These are phyloP conservation scores for Fusarium sp. DNA, from an alignment of 2,329 filamentous ascomycete genomes.

Conservation along the genomic window DNA sequence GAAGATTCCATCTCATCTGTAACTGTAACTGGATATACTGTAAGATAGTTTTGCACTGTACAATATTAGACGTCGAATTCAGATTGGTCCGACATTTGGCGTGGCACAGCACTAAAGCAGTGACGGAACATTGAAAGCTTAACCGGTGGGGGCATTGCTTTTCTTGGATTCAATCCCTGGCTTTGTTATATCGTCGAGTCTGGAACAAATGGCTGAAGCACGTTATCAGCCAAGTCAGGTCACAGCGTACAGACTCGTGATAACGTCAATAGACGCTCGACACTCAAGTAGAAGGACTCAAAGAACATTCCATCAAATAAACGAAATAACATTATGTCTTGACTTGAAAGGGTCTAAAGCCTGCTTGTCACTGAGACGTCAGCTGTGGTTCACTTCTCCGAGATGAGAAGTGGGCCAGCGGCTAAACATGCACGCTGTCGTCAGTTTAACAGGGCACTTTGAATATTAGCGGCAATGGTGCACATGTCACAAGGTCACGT, in stretches of 20 bases:
- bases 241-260: neutral
- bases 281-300: neutral
- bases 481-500: constrained; percentile 25
- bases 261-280: neutral
- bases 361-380: constrained; percentile 6
- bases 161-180: neutral
- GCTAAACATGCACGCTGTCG: constrained; percentile 32
- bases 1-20: neutral
- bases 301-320: neutral
- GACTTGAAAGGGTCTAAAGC: neutral
- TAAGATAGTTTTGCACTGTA: neutral
- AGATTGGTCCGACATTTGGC: neutral
- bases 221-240: neutral
- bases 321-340: neutral
- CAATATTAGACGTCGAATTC: neutral
- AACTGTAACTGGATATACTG: neutral
- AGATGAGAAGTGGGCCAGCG: constrained; percentile 26
- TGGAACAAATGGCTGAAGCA: constrained; percentile 2
- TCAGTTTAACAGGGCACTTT: constrained; percentile 19
- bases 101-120: constrained; percentile 28
- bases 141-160: constrained; percentile 28
- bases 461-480: constrained; percentile 25
- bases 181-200: constrained; percentile 8
- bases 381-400: constrained; percentile 14
- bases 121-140: constrained; percentile 39